These are phyloP conservation scores for Leptosphaerulina australis DNA, from an alignment of 2,329 filamentous ascomycete genomes.

Conservation along the genomic window DNA sequence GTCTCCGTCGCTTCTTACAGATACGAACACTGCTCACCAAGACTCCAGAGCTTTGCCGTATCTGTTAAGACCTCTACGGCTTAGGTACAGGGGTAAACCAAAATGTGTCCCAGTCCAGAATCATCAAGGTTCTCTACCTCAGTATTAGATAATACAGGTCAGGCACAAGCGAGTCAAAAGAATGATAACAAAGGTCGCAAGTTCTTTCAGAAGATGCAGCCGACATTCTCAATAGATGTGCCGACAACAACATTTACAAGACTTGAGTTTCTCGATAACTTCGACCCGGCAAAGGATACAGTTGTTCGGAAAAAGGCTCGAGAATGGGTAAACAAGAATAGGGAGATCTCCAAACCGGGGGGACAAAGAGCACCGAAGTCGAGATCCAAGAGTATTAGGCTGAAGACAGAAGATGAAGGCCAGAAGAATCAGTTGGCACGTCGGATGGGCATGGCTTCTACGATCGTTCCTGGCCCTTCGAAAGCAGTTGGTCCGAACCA, in stretches of 20 bases:
- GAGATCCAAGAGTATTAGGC: conserved; percentile 1
- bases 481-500: conserved; percentile 9
- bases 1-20: neutral
- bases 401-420: conserved; percentile 6
- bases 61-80: neutral
- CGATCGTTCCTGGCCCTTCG: neutral
- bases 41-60: neutral
- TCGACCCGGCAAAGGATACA: conserved; percentile 28
- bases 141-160: neutral
- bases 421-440: neutral
- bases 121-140: conserved; percentile 4
- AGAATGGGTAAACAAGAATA: conserved; percentile 35
- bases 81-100: conserved; percentile 4
- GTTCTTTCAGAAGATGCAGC: conserved; percentile 32
- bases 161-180: neutral
- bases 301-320: conserved; percentile 35
- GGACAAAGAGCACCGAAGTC: conserved; percentile 3
- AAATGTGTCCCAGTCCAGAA: conserved; percentile 6
- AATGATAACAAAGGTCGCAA: conserved; percentile 22
- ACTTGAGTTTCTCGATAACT: conserved; percentile 33
- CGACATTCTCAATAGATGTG: conserved; percentile 28
- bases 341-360: conserved; percentile 10
- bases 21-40: neutral
- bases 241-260: conserved; percentile 15
- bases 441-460: neutral